phyloP scores from a whole-genome alignment of 257 asterid genomes.

The Capsicum pubescens region DNA sequence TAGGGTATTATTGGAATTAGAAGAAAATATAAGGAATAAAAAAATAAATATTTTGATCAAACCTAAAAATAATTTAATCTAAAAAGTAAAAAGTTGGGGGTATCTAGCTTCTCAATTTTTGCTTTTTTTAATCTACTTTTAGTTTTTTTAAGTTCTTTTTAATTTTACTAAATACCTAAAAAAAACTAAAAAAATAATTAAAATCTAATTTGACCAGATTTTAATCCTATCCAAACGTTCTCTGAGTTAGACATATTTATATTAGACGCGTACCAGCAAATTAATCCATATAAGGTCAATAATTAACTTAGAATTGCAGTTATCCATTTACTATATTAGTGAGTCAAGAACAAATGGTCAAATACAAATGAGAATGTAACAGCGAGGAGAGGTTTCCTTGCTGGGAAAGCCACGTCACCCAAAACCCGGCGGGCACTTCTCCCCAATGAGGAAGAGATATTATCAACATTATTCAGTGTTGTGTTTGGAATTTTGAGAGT shows the following conservation, averaged over 20 bases:
- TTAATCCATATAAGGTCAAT: not conserved
- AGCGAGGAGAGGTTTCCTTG: constrained; percentile 35
- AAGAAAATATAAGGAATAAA: too few species aligned
- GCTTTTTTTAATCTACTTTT: too few species aligned
- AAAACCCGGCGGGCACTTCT: constrained; percentile 67
- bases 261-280: not conserved
- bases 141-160: too few species aligned
- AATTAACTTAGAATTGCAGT: not conserved
- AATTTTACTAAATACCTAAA: too few species aligned
- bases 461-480: not conserved
- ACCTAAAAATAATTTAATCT: too few species aligned
- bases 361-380: not conserved
- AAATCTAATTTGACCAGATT: too few species aligned
- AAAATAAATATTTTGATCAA: too few species aligned
- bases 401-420: constrained; percentile 80
- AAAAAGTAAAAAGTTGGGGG: too few species aligned
- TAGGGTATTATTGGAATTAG: too few species aligned
- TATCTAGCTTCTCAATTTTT: too few species aligned
- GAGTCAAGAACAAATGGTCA: not conserved
- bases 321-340: not conserved
- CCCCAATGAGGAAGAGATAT: constrained; percentile 40
- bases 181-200: too few species aligned
- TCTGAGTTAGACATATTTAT: not conserved
- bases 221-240: too few species aligned
- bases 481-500: accelerated